Evolutionary conservation across 179 eudicot genomes (phyloP).

Genomic region (Spinacia oleracea): DNA sequence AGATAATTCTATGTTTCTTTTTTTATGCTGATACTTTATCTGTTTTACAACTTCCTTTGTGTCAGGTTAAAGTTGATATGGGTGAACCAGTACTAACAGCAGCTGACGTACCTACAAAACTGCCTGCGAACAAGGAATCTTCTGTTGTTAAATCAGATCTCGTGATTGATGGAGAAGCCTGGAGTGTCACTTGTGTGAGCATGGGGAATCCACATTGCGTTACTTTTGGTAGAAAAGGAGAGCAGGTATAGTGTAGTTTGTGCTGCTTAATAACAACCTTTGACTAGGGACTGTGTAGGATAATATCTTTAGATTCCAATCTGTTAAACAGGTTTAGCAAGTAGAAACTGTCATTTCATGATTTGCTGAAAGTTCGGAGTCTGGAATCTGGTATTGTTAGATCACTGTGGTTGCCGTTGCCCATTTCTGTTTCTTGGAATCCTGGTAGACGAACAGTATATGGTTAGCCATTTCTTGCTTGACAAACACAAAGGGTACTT

Average conservation of each 20-base stretch:
- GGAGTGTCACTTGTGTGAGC: conserved; percentile 98
- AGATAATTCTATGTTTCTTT: neutral
- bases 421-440: conserved; percentile 1
- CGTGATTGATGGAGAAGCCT: conserved; percentile 68
- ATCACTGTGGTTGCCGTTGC: neutral
- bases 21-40: neutral
- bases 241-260: conserved; percentile 43
- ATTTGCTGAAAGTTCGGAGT: neutral
- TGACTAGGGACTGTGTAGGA: neutral
- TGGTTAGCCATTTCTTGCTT: neutral
- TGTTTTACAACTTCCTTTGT: conserved; percentile 6
- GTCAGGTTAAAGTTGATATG: conserved; percentile 98
- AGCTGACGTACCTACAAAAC: conserved; percentile 72
- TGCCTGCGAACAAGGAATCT: conserved; percentile 66
- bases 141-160: conserved; percentile 74
- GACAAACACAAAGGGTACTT: neutral
- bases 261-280: neutral
- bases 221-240: conserved; percentile 70
- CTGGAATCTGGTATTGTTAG: neutral
- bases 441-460: conserved; percentile 1
- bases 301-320: neutral
- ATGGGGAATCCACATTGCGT: conserved; percentile 99
- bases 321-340: neutral
- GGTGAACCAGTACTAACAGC: conserved; percentile 89
- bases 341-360: neutral